Conservation (phyloP, 2,329 filamentous ascomycete genomes). For the Blastomyces percursus region DNA sequence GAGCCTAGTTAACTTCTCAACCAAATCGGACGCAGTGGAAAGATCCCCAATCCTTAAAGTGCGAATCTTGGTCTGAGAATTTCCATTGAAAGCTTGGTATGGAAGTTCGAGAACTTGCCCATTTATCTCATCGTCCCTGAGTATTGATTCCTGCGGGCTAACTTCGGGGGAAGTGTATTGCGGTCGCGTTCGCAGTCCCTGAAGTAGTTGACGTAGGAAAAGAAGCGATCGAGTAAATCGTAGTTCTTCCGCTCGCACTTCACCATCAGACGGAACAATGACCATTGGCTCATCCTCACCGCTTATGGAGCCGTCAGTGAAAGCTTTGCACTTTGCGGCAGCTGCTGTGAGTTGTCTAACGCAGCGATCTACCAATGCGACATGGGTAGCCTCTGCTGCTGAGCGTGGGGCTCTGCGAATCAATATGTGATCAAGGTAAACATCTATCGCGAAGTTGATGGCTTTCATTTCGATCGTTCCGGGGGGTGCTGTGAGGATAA, state of each 20-base stretch:
- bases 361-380: constrained; percentile 62
- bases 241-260: constrained; percentile 46
- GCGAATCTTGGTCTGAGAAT: constrained; percentile 49
- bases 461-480: constrained; percentile 56
- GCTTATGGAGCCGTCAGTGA: constrained; percentile 33
- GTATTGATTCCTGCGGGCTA: constrained; percentile 47
- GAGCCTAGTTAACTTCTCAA: constrained; percentile 53
- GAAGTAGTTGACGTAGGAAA: constrained; percentile 57
- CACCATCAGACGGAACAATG: constrained; percentile 39
- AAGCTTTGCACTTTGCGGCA: constrained; percentile 46
- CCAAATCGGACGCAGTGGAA: constrained; percentile 60
- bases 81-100: constrained; percentile 62
- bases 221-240: constrained; percentile 58
- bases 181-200: constrained; percentile 40
- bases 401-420: constrained; percentile 34
- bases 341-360: constrained; percentile 57
- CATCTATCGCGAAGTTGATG: constrained; percentile 58
- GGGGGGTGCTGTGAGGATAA: constrained; percentile 59
- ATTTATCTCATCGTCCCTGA: constrained; percentile 43
- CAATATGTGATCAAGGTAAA: constrained; percentile 52
- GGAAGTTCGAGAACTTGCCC: constrained; percentile 57
- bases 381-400: constrained; percentile 49
- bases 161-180: constrained; percentile 53
- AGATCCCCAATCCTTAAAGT: constrained; percentile 55
- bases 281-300: constrained; percentile 46